These are phyloP conservation scores for Microcos paniculata DNA, from an alignment of 345 rosid species.

Conservation along the genomic window DNA sequence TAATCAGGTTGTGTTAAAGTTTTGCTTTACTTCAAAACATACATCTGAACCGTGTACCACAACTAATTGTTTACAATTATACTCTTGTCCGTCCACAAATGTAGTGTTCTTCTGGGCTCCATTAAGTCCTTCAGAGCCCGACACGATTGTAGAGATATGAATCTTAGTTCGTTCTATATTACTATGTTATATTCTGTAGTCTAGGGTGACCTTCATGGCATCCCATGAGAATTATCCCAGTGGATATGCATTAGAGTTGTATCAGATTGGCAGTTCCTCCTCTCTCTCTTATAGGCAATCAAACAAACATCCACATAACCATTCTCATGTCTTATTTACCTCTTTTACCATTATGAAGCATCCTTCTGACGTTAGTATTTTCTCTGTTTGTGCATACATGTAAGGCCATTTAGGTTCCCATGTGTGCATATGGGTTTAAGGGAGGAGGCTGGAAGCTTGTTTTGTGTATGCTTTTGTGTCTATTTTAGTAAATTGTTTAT, in stretches of 20 bases:
- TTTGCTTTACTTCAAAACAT: background rate
- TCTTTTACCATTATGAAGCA: too few relatives aligned
- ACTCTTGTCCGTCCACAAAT: background rate
- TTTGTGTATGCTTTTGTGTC: background rate
- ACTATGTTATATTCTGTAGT: too few relatives aligned
- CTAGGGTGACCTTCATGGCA: conserved; percentile 89
- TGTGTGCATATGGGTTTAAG: background rate
- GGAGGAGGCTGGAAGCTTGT: background rate
- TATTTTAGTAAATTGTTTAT: background rate
- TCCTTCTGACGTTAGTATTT: background rate
- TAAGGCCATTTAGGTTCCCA: background rate
- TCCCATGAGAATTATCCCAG: conserved; percentile 90
- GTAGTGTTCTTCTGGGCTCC: background rate
- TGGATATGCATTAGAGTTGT: conserved; percentile 82
- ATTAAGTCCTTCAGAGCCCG: background rate
- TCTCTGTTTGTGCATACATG: background rate
- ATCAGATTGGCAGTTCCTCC: conserved; percentile 59
- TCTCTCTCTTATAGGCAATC: background rate
- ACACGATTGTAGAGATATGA: background rate
- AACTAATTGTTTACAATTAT: background rate
- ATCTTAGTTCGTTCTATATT: conserved; percentile 19
- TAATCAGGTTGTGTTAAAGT: conserved; percentile 56
- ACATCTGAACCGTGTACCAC: background rate
- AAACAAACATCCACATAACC: background rate
- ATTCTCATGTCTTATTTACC: too few relatives aligned